Conservation (phyloP, 2,329 filamentous ascomycete species). For the Huntiella bhutanensis region DNA sequence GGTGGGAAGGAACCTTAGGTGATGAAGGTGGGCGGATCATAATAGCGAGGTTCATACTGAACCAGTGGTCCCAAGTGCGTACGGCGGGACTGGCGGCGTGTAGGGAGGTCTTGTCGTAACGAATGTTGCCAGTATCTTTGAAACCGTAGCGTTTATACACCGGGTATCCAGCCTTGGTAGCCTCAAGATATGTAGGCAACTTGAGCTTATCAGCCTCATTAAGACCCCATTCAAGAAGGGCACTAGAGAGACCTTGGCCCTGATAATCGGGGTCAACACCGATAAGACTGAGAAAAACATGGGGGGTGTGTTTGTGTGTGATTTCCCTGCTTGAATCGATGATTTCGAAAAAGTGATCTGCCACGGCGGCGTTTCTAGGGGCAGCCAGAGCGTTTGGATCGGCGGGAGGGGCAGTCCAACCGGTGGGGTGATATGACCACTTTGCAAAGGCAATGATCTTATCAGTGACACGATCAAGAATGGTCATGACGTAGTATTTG, state of each 20-base stretch:
- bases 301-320: conserved; percentile 9
- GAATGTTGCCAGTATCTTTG: conserved; percentile 4
- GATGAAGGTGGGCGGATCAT: conserved; percentile 5
- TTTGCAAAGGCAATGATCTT: conserved; percentile 11
- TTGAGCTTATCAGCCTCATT: conserved; percentile 6
- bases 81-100: neutral
- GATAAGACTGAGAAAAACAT: conserved; percentile 9
- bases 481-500: conserved; percentile 6
- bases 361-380: conserved; percentile 3
- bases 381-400: neutral
- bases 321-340: conserved; percentile 7
- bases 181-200: conserved; percentile 9
- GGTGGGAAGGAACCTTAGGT: neutral
- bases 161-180: conserved; percentile 7
- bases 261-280: conserved; percentile 7
- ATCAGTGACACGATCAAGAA: neutral
- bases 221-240: conserved; percentile 9
- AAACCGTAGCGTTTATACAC: conserved; percentile 9
- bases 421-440: conserved; percentile 11
- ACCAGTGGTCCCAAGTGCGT: conserved; percentile 6
- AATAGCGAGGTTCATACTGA: conserved; percentile 5
- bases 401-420: conserved; percentile 1
- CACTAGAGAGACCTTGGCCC: conserved; percentile 1
- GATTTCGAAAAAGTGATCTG: conserved; percentile 8
- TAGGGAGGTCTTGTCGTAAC: conserved; percentile 3